A percentile compares a stretch with the other conserved stretches of the same genome.
Conservation (phyloP, 176 grass and related monocot species). For the Oryza brachyantha region DNA sequence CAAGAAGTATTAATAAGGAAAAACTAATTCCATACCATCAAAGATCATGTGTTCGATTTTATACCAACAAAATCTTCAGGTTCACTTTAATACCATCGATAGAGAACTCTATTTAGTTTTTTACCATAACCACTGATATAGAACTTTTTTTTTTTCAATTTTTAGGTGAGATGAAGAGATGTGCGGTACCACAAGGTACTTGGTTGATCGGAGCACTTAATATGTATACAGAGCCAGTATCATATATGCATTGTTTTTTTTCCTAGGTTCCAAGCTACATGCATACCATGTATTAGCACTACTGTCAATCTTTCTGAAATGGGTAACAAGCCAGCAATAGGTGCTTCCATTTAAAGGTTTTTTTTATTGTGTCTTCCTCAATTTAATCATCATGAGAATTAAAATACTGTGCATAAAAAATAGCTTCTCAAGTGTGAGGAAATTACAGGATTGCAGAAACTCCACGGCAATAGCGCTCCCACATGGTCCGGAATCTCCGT, state of each 20-base stretch:
- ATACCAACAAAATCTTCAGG: too few relatives aligned
- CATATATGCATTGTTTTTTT: not conserved
- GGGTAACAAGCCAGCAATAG: not conserved
- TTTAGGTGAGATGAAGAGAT: too few relatives aligned
- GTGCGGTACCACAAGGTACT: too few relatives aligned
- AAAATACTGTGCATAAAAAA: not conserved
- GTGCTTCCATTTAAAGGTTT: not conserved
- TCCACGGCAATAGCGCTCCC: slow-evolving; percentile 97
- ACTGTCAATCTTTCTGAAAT: not conserved
- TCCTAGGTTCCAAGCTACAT: not conserved
- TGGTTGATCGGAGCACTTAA: too few relatives aligned
- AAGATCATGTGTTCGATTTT: too few relatives aligned
- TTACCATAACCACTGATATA: too few relatives aligned
- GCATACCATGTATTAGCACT: slow-evolving; percentile 10
- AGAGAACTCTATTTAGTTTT: too few relatives aligned
- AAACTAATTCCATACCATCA: not conserved
- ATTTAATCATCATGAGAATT: not conserved
- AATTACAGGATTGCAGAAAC: slow-evolving; percentile 97
- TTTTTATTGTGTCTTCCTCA: not conserved
- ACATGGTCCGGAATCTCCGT: slow-evolving; percentile 94
- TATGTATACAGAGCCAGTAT: not conserved
- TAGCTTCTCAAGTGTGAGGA: slow-evolving; percentile 8
- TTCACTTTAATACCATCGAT: too few relatives aligned
- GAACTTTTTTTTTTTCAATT: too few relatives aligned
- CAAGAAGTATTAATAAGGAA: not conserved